phyloP scores from a whole-genome alignment of 192 early-diverging fungal genomes.

The Linnemannia hyalina region DNA sequence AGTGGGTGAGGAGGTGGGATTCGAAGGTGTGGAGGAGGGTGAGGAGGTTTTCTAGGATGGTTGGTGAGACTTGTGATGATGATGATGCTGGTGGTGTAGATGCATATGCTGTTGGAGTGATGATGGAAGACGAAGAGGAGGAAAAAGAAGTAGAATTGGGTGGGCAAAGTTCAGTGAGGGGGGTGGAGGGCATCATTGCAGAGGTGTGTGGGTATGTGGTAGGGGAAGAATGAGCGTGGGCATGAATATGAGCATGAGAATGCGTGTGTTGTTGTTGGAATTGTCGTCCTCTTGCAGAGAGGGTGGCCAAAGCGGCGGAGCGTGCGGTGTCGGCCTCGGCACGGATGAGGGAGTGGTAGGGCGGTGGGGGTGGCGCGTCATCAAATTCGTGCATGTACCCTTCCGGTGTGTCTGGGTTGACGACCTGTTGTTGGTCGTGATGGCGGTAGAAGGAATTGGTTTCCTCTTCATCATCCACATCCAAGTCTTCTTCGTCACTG shows the following conservation, averaged over 20 bases:
- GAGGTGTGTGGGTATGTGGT: neutral
- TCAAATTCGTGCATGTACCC: slow-evolving; percentile 38
- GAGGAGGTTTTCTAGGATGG: slow-evolving; percentile 4
- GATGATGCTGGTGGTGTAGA: neutral
- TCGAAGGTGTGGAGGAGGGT: slow-evolving; percentile 32
- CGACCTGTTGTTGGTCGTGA: neutral
- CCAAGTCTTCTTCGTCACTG: neutral
- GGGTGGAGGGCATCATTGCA: neutral
- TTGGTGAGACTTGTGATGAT: neutral
- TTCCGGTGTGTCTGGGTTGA: slow-evolving; percentile 22
- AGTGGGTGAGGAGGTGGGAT: slow-evolving; percentile 4
- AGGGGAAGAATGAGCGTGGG: neutral
- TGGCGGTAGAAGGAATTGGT: neutral
- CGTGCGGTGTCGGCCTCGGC: neutral
- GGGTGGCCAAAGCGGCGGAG: slow-evolving; percentile 6
- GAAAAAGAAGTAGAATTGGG: neutral
- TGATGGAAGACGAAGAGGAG: neutral
- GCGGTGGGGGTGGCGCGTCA: slow-evolving; percentile 39
- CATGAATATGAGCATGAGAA: neutral
- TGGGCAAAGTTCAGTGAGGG: neutral
- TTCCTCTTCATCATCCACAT: slow-evolving; percentile 6
- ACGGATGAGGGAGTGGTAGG: slow-evolving; percentile 36
- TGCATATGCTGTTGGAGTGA: neutral
- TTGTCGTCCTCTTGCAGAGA: neutral
- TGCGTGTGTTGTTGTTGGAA: neutral